A percentile compares a stretch with the other conserved stretches of the same genome.
These are phyloP conservation scores for Podaxis sp. DNA, from an alignment of 768 basidiomycete genomes.

Conservation along the genomic window DNA sequence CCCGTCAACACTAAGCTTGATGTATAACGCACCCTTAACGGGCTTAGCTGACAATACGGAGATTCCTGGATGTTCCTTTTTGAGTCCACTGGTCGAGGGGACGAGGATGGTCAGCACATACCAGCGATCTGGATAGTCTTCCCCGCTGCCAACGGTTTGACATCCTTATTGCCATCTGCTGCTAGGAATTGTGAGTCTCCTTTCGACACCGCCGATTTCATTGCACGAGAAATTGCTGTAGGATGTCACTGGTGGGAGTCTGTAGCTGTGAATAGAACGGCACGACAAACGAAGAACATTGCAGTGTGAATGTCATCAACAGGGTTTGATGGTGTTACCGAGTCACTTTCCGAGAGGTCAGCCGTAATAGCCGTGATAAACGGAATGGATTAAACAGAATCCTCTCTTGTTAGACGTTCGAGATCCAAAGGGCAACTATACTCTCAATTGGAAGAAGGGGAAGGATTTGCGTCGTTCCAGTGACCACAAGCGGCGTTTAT, in stretches of 20 bases:
- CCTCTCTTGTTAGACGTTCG: too few relatives aligned
- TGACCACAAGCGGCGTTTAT: too few relatives aligned
- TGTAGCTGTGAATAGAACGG: not conserved
- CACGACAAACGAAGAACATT: not conserved
- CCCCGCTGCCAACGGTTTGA: not conserved
- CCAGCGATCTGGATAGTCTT: not conserved
- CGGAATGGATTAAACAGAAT: too few relatives aligned
- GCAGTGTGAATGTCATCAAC: not conserved
- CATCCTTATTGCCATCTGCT: not conserved
- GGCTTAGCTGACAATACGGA: conserved; percentile 5
- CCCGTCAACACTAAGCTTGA: conserved; percentile 15
- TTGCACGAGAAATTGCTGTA: not conserved
- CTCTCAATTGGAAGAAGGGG: too few relatives aligned
- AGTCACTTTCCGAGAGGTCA: too few relatives aligned
- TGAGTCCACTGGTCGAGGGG: not conserved
- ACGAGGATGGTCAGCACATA: not conserved
- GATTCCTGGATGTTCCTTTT: conserved; percentile 4
- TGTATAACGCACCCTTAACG: conserved; percentile 6
- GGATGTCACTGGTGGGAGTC: not conserved
- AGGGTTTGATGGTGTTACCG: not conserved
- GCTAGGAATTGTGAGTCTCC: not conserved
- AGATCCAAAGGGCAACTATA: too few relatives aligned
- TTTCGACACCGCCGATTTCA: not conserved
- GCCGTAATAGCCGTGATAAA: not conserved
- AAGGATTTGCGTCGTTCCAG: too few relatives aligned